Evolutionary conservation across 768 basidiomycete genomes (phyloP).

Genomic region (Termitomyces sp.): DNA sequence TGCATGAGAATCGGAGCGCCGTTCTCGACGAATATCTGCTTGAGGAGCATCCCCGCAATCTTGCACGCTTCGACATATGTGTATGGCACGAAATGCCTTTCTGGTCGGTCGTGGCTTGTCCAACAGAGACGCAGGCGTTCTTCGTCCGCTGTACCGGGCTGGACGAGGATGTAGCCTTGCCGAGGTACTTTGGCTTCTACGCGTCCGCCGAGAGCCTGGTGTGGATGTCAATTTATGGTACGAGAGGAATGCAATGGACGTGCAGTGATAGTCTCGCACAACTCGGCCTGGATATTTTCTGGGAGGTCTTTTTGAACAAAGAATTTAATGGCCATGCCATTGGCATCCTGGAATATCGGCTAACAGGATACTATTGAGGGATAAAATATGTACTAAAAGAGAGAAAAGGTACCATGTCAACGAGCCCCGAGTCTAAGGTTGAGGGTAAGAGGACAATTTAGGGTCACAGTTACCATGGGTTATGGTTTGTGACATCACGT

Average conservation of each 20-base stretch:
- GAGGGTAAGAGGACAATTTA: conserved; percentile 32
- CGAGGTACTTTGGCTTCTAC: conserved; percentile 77
- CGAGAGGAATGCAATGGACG: conserved; percentile 10
- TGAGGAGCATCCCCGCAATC: conserved; percentile 65
- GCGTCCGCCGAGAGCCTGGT: conserved; percentile 68
- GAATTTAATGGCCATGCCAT: conserved; percentile 71
- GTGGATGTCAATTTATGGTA: neutral
- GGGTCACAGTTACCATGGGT: conserved; percentile 29
- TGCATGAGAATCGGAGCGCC: conserved; percentile 68
- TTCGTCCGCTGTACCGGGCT: conserved; percentile 64
- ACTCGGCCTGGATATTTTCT: conserved; percentile 61
- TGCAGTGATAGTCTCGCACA: conserved; percentile 73
- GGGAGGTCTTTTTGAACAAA: conserved; percentile 79
- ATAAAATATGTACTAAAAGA: neutral
- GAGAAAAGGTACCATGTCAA: conserved; percentile 12
- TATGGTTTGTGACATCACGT: conserved; percentile 26
- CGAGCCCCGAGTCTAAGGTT: conserved; percentile 48
- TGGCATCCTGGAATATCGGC: conserved; percentile 71
- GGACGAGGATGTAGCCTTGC: conserved; percentile 68
- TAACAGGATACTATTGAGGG: conserved; percentile 17
- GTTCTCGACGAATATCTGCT: conserved; percentile 70
- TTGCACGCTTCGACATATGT: conserved; percentile 85
- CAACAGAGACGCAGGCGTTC: conserved; percentile 74
- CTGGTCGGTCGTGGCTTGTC: conserved; percentile 63
- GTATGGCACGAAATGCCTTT: conserved; percentile 74